Base-by-base conservation (phyloP, 441 rosid genomes). In the Kokia cookei region DNA sequence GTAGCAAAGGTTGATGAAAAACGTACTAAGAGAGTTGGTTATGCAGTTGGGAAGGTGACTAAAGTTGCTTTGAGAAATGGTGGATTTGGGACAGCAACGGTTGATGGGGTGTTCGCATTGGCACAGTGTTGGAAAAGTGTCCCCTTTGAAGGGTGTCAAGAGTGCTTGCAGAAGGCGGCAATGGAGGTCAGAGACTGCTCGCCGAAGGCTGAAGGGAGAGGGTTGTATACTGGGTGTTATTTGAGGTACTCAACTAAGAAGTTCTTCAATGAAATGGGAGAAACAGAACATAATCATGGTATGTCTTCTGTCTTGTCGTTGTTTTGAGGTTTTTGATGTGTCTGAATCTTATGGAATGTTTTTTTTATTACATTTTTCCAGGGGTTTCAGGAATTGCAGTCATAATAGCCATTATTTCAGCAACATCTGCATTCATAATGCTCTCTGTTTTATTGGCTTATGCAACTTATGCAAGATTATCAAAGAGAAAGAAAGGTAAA, bases 81-180 rank as follows among this genome's bases (percentile, higher is more conserved):
- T 37, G 90, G 95, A 32, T 91, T 93, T 17, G 93, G 91, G 7
- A 74, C 68, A 4, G 84, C 63, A 4, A 84, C 72, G 37, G 83
- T 72, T 67, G 62, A 57, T 11, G 90, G 88, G 1, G 88, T 77
- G 4, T 86, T 86, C 74, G 95, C 90, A 19, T 78, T 93, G 83
- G 95, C 86, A 7, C 98, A 93, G 85, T 93, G 97, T 75, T 93
- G 98, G 98, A 85, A 82, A 48, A 88, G 87, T 66, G 70, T 93
- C 5, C 86, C 75, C 26, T 62, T 29, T 24, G 82, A 80, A 35
- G 86, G 82, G 1, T 93, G 98, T 53, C 65, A 79, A 19, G 73
- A 57, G 51, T 93, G 98, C 71, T 76, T 93, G 83, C 83, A 77
- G 66, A 85, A 86, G 78, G 98, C 97, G 7, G 82, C 67, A 2